Evolutionary conservation across 805 yeast species (phyloP), one percentile per base, ranked within the genome.

Genomic region (Myxozyma lipomycoides): DNA sequence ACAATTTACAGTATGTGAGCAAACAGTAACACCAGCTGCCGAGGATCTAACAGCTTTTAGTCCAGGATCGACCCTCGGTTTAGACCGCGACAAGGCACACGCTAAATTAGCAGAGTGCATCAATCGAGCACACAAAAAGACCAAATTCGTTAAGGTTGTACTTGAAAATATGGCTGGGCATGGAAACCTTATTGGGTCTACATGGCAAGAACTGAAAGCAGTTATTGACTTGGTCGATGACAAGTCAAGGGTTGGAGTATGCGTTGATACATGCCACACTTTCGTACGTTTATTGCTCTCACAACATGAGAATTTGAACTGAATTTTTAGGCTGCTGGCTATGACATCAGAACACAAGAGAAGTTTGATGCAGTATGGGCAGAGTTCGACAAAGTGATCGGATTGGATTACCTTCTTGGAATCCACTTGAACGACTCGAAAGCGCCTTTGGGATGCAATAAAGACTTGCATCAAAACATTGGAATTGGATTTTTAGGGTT

Each of bases 91-190:
- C 3, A 77, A 72, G 18, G 88, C 95, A 1, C 68, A 90, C 35
- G 70, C 69, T 46, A 78, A 81, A 51, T 71, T 93, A 57, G 98
- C 98, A 0, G 73, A 74, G 22, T 84, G 84, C 59, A 82, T 93
- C 56, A 91, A 93, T 66, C 74, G 70, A 42, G 97, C 95, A 3
- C 83, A 86, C 43, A 68, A 69, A 23, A 81, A 79, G 49, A 93
- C 98, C 0, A 61, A 70, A 4, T 83, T 80, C 64, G 98, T 93
- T 28, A 90, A 84, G 62, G 82, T 93, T 40, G 95, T 93, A 10
- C 75, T 93, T 52, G 98, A 93, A 64, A 93, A 91, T 64, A 93
- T 93, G 98, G 96, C 98, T 1, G 98, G 98, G 7, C 95, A 88
- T 61, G 96, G 96, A 2, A 84, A 86, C 55, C 76, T 91, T 53